These are phyloP conservation scores for Diplodia seriata DNA, from an alignment of 2,329 filamentous ascomycete species.

Conservation along the genomic window DNA sequence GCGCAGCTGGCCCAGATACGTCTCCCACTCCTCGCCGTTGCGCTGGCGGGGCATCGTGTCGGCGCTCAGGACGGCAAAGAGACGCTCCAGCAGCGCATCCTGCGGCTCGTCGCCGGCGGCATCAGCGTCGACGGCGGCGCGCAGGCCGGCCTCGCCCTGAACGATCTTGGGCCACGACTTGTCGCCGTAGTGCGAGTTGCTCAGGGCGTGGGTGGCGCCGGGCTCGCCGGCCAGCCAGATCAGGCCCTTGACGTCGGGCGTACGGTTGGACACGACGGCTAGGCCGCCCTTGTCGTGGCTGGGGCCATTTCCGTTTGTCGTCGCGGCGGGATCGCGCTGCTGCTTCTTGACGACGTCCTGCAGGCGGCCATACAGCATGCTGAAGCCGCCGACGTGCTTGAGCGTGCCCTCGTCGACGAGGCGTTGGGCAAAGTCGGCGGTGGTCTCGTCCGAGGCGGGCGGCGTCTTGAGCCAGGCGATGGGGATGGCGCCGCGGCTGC, in stretches of 20 bases:
- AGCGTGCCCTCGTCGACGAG: slow-evolving; percentile 63
- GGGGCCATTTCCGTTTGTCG: not conserved
- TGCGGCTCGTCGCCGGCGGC: slow-evolving; percentile 51
- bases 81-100: slow-evolving; percentile 57
- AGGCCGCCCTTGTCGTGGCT: slow-evolving; percentile 48
- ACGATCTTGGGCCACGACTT: slow-evolving; percentile 68
- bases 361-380: slow-evolving; percentile 64
- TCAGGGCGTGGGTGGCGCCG: slow-evolving; percentile 64
- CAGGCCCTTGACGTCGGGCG: slow-evolving; percentile 58
- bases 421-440: slow-evolving; percentile 60
- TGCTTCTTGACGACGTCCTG: slow-evolving; percentile 47
- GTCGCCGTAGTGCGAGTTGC: slow-evolving; percentile 67
- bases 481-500: slow-evolving; percentile 66
- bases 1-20: slow-evolving; percentile 62
- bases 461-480: slow-evolving; percentile 63
- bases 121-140: slow-evolving; percentile 57
- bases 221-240: slow-evolving; percentile 57
- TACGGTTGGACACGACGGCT: slow-evolving; percentile 69
- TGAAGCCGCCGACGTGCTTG: slow-evolving; percentile 68
- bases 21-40: slow-evolving; percentile 59
- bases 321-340: not conserved
- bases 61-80: slow-evolving; percentile 60
- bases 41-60: slow-evolving; percentile 63
- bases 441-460: slow-evolving; percentile 48
- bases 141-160: slow-evolving; percentile 62